Conservation (phyloP, 345 rosid genomes). For the Streptanthus diversifolius region DNA sequence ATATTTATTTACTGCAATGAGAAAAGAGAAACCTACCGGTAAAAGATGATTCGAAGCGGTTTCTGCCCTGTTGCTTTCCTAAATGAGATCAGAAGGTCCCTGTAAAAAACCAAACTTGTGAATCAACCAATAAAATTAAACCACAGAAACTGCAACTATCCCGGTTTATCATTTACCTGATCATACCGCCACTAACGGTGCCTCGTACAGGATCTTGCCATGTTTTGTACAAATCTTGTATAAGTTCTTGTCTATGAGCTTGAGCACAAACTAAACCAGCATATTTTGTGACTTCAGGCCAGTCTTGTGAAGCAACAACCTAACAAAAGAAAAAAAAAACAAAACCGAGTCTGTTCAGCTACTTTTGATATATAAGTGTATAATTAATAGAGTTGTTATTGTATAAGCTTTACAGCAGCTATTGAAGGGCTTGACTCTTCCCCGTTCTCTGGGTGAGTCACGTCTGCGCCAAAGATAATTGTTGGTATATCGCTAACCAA, state of each 20-base stretch:
- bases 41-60: constrained; percentile 92
- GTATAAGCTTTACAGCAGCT: constrained; percentile 64
- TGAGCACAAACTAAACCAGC: constrained; percentile 99
- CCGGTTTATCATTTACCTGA: constrained; percentile 50
- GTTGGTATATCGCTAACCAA: constrained; percentile 97
- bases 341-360: background rate
- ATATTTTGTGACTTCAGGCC: constrained; percentile 99
- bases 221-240: constrained; percentile 94
- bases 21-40: constrained; percentile 52
- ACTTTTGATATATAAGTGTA: background rate
- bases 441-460: constrained; percentile 99
- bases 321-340: constrained; percentile 6
- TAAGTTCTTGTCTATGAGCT: constrained; percentile 98
- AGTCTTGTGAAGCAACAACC: constrained; percentile 99
- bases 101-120: constrained; percentile 30
- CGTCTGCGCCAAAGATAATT: constrained; percentile 97
- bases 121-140: background rate
- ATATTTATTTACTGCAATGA: background rate
- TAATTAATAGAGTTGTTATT: background rate
- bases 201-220: constrained; percentile 99
- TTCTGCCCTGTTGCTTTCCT: constrained; percentile 99
- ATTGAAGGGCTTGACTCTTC: constrained; percentile 99
- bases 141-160: background rate
- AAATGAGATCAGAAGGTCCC: constrained; percentile 93
- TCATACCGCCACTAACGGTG: constrained; percentile 94